Evolutionary conservation across 768 basidiomycete genomes (phyloP).

Genomic region (Paxillus rubicundulus): DNA sequence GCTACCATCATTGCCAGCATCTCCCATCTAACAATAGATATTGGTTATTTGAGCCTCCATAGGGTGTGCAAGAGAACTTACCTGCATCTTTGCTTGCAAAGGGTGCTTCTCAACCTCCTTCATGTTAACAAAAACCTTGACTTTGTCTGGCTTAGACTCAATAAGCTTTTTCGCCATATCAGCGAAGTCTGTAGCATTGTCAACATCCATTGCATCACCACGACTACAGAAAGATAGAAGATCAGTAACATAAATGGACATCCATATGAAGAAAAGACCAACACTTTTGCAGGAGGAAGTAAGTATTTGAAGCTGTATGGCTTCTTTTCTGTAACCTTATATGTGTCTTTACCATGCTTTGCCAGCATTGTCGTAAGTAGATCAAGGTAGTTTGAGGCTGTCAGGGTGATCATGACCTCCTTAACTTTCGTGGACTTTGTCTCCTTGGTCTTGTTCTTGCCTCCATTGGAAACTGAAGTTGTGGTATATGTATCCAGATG

Average conservation of each 20-base stretch:
- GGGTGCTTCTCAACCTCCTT: slow-evolving; percentile 1
- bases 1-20: no score
- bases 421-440: neutral
- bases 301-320: neutral
- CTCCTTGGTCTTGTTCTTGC: neutral
- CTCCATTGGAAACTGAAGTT: neutral
- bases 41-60: no score
- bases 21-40: no score
- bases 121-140: slow-evolving; percentile 2
- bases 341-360: neutral
- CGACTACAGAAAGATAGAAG: no score
- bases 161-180: neutral
- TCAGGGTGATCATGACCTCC: neutral
- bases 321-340: neutral
- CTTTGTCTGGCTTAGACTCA: neutral
- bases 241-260: no score
- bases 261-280: no score
- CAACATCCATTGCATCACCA: slow-evolving; percentile 2
- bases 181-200: neutral
- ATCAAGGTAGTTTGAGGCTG: neutral
- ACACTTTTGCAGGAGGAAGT: no score
- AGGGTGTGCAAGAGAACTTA: no score
- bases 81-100: no score
- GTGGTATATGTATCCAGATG: neutral
- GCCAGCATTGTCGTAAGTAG: neutral